These are phyloP conservation scores for Neofusicoccum kwambonambiense DNA, from an alignment of 2,329 filamentous ascomycete genomes.

Conservation along the genomic window DNA sequence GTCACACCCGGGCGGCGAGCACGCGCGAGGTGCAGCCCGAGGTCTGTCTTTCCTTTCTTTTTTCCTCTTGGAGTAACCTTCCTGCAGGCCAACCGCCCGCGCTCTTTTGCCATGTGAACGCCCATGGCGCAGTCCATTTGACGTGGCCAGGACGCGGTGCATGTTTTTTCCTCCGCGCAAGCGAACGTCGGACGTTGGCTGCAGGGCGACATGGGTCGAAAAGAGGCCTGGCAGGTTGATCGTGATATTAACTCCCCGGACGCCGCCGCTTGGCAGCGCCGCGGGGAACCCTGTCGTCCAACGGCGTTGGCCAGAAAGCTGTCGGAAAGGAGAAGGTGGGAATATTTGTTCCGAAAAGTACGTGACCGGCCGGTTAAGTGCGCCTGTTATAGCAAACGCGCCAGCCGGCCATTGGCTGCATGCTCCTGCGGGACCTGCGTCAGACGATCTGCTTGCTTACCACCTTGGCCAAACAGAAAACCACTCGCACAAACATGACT, in stretches of 20 bases:
- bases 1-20: not conserved
- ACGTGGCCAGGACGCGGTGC: too few species aligned
- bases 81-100: not conserved
- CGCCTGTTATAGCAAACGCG: not conserved
- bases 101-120: not conserved
- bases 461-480: not conserved
- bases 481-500: conserved; percentile 1
- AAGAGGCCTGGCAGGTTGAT: not conserved
- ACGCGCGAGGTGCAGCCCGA: not conserved
- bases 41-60: not conserved
- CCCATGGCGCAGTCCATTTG: not conserved
- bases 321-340: conserved; percentile 1
- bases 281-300: conserved; percentile 4
- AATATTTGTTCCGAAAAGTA: not conserved
- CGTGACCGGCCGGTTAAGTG: not conserved
- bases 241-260: conserved; percentile 1
- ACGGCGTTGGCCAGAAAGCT: not conserved
- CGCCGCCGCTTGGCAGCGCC: not conserved
- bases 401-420: not conserved
- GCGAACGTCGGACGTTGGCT: not conserved
- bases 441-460: not conserved
- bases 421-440: not conserved
- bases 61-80: not conserved
- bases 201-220: not conserved
- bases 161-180: too few species aligned